Base-by-base conservation (phyloP, 306 rosid genomes). In the Carpinus fangiana region DNA sequence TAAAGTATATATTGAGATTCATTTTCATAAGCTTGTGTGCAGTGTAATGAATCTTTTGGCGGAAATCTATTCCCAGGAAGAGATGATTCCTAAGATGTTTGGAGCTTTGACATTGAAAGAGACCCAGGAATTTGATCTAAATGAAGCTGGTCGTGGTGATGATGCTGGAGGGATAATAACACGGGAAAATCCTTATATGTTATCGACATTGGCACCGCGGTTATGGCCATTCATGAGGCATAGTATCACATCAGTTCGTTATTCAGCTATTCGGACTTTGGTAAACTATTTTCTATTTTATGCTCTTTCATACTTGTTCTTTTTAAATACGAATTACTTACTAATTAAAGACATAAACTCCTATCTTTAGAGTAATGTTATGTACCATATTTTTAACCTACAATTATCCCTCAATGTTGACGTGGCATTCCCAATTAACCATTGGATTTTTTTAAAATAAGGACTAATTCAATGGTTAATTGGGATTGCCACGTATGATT, bases 151-250 rank as follows among this genome's bases (percentile, higher is more conserved):
- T 81, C 74, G 41, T 72, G 76, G 76, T 57, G 89, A 78, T 81
- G 88, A 77, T 43, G 45, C 73, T 69, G 90, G 82, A 73, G 89
- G 78, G 23, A 62, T 72, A 76, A 51, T 66, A 78, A n/a, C 28
- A 12, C 87, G 71, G 51, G 93, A 92, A 80, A 90, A 88, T 87
- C 97, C 98, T 75, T 91, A 84, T 79, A 89, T 88, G 84, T 85
- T 95, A 79, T 85, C 93, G 41, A 84, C 90, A 61, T 70, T 95
- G 85, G 98, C 97, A 3, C 98, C 96, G 0, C 93, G 98, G 45
- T 84, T 95, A 82, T 95, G 98, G 98, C 98, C 98, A 64, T 95
- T 95, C 86, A 95, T 95, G 98, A 91, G 98, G 89, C 98, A 95
- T 54, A 87, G 90, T 76, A 92, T 95, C 79, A 84, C 92, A 79